Conservation (phyloP, 805 yeast species). For the Candida orba region DNA sequence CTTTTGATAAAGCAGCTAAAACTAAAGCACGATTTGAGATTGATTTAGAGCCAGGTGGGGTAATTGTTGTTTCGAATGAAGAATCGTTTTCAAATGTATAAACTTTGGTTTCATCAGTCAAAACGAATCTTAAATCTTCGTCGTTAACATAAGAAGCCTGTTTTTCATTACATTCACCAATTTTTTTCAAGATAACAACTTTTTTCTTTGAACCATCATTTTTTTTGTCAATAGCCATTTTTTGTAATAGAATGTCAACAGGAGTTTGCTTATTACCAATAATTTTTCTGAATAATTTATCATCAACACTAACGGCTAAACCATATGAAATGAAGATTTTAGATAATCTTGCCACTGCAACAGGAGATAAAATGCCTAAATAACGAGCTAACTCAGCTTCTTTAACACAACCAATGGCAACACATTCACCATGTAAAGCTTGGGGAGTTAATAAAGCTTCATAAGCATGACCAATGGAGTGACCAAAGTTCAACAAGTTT, state of each 20-base stretch:
- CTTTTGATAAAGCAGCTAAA: conserved; percentile 85
- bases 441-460: conserved; percentile 97
- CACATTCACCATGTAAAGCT: conserved; percentile 97
- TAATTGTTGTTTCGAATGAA: conserved; percentile 34
- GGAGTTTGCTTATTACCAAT: conserved; percentile 67
- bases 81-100: conserved; percentile 38
- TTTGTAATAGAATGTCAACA: conserved; percentile 63
- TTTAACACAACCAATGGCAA: conserved; percentile 89
- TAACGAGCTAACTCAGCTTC: conserved; percentile 96
- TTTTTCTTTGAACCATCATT: conserved; percentile 90
- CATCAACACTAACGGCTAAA: conserved; percentile 73
- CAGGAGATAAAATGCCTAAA: conserved; percentile 81
- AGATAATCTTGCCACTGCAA: conserved; percentile 84
- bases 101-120: conserved; percentile 77
- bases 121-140: conserved; percentile 69
- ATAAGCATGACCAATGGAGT: conserved; percentile 95
- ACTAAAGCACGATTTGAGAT: conserved; percentile 92
- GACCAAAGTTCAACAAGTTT: conserved; percentile 91
- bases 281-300: conserved; percentile 61
- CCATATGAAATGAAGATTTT: conserved; percentile 82
- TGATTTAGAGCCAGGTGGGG: conserved; percentile 96
- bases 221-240: conserved; percentile 95
- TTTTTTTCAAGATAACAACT: conserved; percentile 72
- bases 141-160: conserved; percentile 82
- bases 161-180: conserved; percentile 85